A percentile compares a stretch with the other conserved stretches of the same genome.
These are phyloP conservation scores for Ganoderma sinense DNA, from an alignment of 1,284 basidiomycete species.

Conservation along the genomic window DNA sequence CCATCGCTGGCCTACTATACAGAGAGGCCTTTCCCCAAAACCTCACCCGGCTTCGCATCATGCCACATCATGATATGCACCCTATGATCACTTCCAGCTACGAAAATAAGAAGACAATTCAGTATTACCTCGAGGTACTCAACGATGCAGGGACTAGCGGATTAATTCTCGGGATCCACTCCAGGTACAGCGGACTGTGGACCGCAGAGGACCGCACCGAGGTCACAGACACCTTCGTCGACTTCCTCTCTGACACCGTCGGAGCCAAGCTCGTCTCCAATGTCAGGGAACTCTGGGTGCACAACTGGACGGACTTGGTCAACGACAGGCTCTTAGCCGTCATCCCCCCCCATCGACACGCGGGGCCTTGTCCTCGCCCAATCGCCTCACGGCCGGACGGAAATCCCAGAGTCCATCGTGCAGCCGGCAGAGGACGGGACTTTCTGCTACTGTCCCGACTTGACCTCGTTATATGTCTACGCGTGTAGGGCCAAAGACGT, in stretches of 20 bases:
- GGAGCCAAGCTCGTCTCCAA: background rate
- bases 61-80: background rate
- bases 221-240: background rate
- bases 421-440: background rate
- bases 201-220: background rate
- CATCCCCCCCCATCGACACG: background rate
- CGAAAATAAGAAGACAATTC: background rate
- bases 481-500: background rate
- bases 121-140: background rate
- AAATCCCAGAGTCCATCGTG: background rate
- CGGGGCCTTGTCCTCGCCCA: background rate
- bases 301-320: background rate
- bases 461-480: background rate
- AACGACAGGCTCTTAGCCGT: background rate
- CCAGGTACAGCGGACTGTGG: background rate
- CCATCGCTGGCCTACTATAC: background rate
- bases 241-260: background rate
- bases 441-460: background rate
- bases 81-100: no score
- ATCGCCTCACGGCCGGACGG: background rate
- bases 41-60: conserved; percentile 1
- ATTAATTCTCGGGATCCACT: background rate
- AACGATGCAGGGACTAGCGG: background rate
- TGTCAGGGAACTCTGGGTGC: background rate
- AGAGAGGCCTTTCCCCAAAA: background rate